These are phyloP conservation scores for Mycena vulgaris DNA, from an alignment of 768 basidiomycete genomes.

Conservation along the genomic window DNA sequence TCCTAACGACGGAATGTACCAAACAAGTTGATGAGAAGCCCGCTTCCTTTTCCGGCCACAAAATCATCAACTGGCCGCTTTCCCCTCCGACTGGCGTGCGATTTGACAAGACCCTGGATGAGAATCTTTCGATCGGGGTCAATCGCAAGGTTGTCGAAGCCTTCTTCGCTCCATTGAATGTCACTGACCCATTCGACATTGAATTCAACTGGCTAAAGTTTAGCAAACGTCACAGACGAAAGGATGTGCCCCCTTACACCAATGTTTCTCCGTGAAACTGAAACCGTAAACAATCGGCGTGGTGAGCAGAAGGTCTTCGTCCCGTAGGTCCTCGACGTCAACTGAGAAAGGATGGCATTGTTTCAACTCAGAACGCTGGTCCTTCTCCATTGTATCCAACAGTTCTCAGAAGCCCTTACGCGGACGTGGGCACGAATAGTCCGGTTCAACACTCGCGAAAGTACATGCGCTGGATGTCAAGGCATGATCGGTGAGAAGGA, in stretches of 20 bases:
- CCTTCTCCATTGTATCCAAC: too few species aligned
- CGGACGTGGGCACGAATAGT: background rate
- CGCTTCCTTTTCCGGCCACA: constrained; percentile 52
- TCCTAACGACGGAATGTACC: too few species aligned
- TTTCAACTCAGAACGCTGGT: too few species aligned
- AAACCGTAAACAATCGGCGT: too few species aligned
- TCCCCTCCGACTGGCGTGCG: background rate
- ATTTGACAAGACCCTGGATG: too few species aligned
- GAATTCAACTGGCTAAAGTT: background rate
- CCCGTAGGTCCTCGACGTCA: background rate
- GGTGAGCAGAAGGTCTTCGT: background rate
- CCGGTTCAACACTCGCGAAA: background rate
- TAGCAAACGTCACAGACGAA: background rate
- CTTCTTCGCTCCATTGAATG: constrained; percentile 50
- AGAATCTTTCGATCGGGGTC: constrained; percentile 47
- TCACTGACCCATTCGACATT: constrained; percentile 38
- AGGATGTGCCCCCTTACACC: background rate
- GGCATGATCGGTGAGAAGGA: too few species aligned
- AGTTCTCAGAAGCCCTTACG: too few species aligned
- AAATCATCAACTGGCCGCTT: constrained; percentile 49
- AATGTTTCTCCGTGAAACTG: constrained; percentile 5
- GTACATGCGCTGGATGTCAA: too few species aligned
- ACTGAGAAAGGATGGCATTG: too few species aligned
- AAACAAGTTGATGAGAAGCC: constrained; percentile 16
- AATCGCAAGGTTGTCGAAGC: constrained; percentile 52